Evolutionary conservation across 2,329 filamentous ascomycete species (phyloP), one percentile per base, ranked within the genome.

Genomic region (Endocalyx cinctus): DNA sequence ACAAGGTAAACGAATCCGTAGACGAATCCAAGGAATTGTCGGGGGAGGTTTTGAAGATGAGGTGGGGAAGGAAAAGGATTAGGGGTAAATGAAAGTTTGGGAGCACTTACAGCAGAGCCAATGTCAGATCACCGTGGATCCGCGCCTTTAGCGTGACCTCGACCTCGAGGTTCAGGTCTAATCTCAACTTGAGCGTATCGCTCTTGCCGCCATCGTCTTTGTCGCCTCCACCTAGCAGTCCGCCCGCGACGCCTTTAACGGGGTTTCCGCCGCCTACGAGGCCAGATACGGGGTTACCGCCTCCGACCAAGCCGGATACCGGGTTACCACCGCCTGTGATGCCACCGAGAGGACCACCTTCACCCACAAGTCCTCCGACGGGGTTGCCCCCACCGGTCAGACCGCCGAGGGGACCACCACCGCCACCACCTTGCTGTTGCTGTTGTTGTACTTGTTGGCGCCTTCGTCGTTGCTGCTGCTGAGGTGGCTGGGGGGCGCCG

Each of bases 121-220:
- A 61, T 30, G 84, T 87, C 44, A 94, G 63, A 66, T 94, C 87
- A 55, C 87, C 87, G 47, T 88, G 80, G 48, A 92, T 89, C 61
- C 82, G 82, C 15, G 86, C 86, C 70, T 92, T 92, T 38, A 92
- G 72, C 51, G 88, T 83, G 43, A 92, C 85, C 60, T 92, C 86
- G 34, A 92, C 75, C 50, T 92, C 86, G 38, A 92, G 67, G 59
- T 92, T 92, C 40, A 88, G 70, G 54, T 92, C 86, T 13, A 90
- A 66, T 30, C 82, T 74, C 50, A 92, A 62, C 52, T 82, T 80
- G 54, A 89, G 63, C 17, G 84, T 84, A 49, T 89, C 54, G 25
- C 48, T 70, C 52, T 70, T 67, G 51, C 70, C 67, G 48, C 55
- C 58, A 27, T 50, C 61, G 17, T 39, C 48, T 5, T 45, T 42